A percentile compares a stretch with the other conserved stretches of the same genome.
These are phyloP conservation scores for Penicillium expansum DNA, from an alignment of 2,329 filamentous ascomycete species.

Conservation along the genomic window DNA sequence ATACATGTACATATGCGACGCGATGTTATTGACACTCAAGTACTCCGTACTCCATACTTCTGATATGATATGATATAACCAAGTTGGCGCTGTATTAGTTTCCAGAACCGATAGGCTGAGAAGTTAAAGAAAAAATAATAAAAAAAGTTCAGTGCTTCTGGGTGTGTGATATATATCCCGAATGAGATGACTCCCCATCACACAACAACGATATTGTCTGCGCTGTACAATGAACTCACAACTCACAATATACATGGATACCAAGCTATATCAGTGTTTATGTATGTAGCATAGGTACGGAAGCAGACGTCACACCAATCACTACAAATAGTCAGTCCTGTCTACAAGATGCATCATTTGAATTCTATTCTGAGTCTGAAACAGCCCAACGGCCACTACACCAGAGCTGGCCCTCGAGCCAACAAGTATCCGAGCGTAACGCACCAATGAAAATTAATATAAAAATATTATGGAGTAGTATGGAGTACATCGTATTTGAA, in stretches of 20 bases:
- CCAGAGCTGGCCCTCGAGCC: background rate
- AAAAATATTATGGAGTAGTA: background rate
- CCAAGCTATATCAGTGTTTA: background rate
- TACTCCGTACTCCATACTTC: too few species aligned
- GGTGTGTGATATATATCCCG: background rate
- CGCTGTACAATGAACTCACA: background rate
- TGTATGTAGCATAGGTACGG: background rate
- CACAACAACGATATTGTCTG: background rate
- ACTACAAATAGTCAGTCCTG: background rate
- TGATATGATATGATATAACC: background rate
- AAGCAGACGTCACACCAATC: background rate
- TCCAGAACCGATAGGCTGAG: background rate
- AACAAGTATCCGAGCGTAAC: background rate
- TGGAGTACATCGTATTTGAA: background rate
- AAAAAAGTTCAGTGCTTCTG: too few species aligned
- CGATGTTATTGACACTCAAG: background rate
- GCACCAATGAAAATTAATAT: slow-evolving; percentile 2
- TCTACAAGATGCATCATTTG: background rate
- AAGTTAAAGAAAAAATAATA: too few species aligned
- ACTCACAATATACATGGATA: background rate
- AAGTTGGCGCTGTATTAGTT: background rate
- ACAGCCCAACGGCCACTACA: slow-evolving; percentile 4
- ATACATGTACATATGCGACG: slow-evolving; percentile 4
- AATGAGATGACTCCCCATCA: background rate
- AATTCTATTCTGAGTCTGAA: slow-evolving; percentile 1